These are phyloP conservation scores for Ploettnerulaceae sp. DNA, from an alignment of 2,329 filamentous ascomycete species.

Conservation along the genomic window DNA sequence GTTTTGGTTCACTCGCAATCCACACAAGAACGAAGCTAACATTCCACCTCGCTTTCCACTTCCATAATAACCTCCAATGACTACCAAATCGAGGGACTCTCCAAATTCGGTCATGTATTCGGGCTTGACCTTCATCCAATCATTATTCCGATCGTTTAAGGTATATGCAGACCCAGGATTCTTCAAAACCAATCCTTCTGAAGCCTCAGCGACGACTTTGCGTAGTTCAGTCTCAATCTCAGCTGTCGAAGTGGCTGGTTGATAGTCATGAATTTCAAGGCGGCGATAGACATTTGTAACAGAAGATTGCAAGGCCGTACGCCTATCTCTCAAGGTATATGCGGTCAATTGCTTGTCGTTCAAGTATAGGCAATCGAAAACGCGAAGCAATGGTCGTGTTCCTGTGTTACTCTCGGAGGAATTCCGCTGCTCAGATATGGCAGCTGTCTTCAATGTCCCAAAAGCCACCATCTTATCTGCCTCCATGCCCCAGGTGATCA, in stretches of 20 bases:
- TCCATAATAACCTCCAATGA: constrained; percentile 91
- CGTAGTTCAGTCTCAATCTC: constrained; percentile 77
- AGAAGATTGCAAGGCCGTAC: constrained; percentile 66
- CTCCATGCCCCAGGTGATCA: constrained; percentile 95
- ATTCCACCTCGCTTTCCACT: constrained; percentile 78
- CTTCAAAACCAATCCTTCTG: constrained; percentile 89
- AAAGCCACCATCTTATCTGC: constrained; percentile 83
- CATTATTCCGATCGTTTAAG: constrained; percentile 84
- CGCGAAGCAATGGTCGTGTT: constrained; percentile 70
- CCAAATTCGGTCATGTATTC: constrained; percentile 98
- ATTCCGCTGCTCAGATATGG: constrained; percentile 72
- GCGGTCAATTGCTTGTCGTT: constrained; percentile 76
- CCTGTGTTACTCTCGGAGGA: constrained; percentile 51
- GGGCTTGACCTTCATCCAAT: constrained; percentile 98
- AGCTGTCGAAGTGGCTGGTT: constrained; percentile 58
- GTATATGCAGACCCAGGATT: constrained; percentile 84
- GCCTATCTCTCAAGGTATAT: constrained; percentile 78
- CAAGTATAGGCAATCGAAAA: constrained; percentile 88
- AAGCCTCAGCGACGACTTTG: constrained; percentile 78
- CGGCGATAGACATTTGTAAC: constrained; percentile 67
- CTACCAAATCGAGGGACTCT: constrained; percentile 82
- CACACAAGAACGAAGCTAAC: constrained; percentile 86
- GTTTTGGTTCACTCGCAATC: constrained; percentile 68
- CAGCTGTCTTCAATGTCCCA: constrained; percentile 88
- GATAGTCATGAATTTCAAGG: constrained; percentile 76